Conservation (phyloP, 768 basidiomycete genomes). For the Mycena pura region DNA sequence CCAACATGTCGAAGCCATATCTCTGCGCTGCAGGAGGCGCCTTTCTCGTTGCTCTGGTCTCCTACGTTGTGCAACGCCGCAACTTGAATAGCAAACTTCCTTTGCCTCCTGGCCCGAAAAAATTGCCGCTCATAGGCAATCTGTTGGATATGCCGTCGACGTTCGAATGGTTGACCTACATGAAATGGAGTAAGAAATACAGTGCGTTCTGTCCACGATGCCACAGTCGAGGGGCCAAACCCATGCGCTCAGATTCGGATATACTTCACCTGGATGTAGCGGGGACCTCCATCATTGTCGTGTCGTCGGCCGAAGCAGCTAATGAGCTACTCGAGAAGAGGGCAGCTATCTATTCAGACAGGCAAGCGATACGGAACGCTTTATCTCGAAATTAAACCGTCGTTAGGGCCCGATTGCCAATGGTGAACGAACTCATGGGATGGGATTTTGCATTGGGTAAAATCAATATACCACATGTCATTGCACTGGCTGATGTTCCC, state of each 20-base stretch:
- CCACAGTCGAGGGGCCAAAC: background rate
- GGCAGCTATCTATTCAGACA: slow-evolving; percentile 49
- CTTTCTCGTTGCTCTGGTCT: slow-evolving; percentile 2
- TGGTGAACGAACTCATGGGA: slow-evolving; percentile 44
- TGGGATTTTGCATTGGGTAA: slow-evolving; percentile 41
- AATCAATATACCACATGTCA: background rate
- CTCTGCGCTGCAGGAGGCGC: background rate
- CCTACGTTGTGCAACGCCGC: background rate
- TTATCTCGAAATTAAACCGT: background rate
- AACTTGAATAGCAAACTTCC: slow-evolving; percentile 5
- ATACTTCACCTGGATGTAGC: slow-evolving; percentile 37
- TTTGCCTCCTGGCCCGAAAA: slow-evolving; percentile 23
- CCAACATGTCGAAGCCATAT: too few relatives aligned
- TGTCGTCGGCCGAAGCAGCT: slow-evolving; percentile 43
- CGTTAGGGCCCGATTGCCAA: slow-evolving; percentile 34
- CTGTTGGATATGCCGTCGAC: slow-evolving; percentile 18
- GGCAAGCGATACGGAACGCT: slow-evolving; percentile 24
- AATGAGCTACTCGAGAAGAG: slow-evolving; percentile 50
- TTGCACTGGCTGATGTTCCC: background rate
- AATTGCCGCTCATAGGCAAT: slow-evolving; percentile 23
- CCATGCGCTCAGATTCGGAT: slow-evolving; percentile 34
- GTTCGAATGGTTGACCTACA: slow-evolving; percentile 18
- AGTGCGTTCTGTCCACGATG: background rate
- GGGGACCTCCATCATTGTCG: slow-evolving; percentile 41
- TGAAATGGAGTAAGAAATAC: slow-evolving; percentile 21